phyloP scores from a whole-genome alignment of 2,329 filamentous ascomycete species.

The Hirsutella rhossiliensis region DNA sequence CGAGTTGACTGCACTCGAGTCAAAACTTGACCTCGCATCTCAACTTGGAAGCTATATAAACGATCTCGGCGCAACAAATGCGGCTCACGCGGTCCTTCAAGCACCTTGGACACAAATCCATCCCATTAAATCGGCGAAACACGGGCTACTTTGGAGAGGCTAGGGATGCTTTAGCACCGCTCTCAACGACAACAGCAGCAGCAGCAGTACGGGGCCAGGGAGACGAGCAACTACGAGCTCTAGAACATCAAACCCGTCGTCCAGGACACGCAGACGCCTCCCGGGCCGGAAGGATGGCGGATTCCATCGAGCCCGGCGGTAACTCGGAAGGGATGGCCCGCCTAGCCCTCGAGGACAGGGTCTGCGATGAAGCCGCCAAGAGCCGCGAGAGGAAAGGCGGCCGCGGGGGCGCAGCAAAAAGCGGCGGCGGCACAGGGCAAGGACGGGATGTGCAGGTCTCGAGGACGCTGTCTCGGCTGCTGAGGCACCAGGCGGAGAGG shows the following conservation, averaged over 20 bases:
- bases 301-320: not conserved
- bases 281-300: not conserved
- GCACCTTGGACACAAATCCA: too few species aligned
- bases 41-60: too few species aligned
- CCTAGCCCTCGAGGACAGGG: not conserved
- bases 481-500: constrained; percentile 44
- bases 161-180: too few species aligned
- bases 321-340: not conserved
- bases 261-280: not conserved
- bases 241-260: not conserved
- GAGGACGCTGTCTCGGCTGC: constrained; percentile 38
- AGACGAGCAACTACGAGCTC: too few species aligned
- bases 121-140: too few species aligned
- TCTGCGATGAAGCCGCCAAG: not conserved
- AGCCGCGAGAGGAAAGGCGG: not conserved
- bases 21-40: too few species aligned
- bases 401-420: constrained; percentile 2
- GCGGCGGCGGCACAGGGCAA: constrained; percentile 17
- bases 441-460: constrained; percentile 37
- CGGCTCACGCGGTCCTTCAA: too few species aligned
- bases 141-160: too few species aligned
- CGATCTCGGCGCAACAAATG: too few species aligned
- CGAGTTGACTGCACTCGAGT: too few species aligned
- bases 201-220: too few species aligned
- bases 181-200: not conserved